These are phyloP conservation scores for Phaeodactylum tricornutum DNA, from an alignment of 108 stramenopile genomes.

Conservation along the genomic window DNA sequence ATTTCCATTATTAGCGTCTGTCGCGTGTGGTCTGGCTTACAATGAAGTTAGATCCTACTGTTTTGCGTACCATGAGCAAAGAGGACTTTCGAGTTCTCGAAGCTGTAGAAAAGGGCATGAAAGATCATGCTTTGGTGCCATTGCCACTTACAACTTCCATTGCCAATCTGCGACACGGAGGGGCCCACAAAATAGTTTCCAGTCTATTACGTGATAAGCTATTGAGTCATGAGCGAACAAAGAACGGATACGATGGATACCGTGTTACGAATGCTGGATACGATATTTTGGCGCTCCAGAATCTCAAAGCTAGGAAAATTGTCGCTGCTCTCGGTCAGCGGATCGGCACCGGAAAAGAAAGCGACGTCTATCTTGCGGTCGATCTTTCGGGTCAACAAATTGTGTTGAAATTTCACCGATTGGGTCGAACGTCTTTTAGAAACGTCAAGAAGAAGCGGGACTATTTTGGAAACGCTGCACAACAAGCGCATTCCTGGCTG, in stretches of 20 bases:
- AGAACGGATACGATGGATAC: constrained; percentile 90
- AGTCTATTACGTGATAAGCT: constrained; percentile 90
- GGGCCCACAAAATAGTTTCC: constrained; percentile 80
- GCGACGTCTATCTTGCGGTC: constrained; percentile 72
- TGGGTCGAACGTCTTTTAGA: constrained; percentile 95
- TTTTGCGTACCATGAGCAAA: constrained; percentile 76
- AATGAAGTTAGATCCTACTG: constrained; percentile 89
- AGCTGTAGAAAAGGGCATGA: constrained; percentile 97
- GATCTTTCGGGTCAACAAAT: constrained; percentile 69
- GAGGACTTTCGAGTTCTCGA: constrained; percentile 93
- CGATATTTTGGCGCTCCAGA: constrained; percentile 91
- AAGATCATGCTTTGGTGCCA: constrained; percentile 89
- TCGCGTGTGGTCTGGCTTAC: too few relatives aligned
- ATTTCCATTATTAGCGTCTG: too few relatives aligned
- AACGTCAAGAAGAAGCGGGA: constrained; percentile 97
- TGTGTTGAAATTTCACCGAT: constrained; percentile 95
- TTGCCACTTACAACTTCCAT: constrained; percentile 76
- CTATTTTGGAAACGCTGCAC: constrained; percentile 64
- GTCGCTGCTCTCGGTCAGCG: constrained; percentile 86
- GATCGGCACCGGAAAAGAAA: constrained; percentile 99
- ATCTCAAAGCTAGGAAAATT: constrained; percentile 67
- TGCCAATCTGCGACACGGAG: constrained; percentile 92
- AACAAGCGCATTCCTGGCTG: constrained; percentile 83
- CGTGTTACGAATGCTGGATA: constrained; percentile 93
- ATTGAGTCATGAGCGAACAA: constrained; percentile 70